phyloP scores from a whole-genome alignment of 176 grass and related monocot species.

The Pharus latifolius region DNA sequence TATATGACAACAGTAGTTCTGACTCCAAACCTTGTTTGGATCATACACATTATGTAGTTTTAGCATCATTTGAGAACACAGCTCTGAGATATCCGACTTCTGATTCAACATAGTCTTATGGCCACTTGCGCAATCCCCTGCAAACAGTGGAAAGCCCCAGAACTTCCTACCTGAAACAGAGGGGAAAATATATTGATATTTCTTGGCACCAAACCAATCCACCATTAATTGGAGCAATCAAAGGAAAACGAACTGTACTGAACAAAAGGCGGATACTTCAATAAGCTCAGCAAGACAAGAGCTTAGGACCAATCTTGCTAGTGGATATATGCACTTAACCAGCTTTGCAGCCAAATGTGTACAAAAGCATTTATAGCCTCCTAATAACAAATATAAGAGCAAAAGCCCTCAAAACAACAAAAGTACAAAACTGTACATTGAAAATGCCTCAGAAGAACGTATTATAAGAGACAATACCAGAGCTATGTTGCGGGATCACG shows the following conservation, averaged over 20 bases:
- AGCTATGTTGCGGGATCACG: conserved; percentile 65
- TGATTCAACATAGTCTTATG: conserved; percentile 76
- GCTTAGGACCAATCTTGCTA: conserved; percentile 3
- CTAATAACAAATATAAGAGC: neutral
- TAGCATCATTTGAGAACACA: conserved; percentile 71
- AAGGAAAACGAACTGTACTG: neutral
- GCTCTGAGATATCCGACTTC: conserved; percentile 75
- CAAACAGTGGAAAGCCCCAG: conserved; percentile 89
- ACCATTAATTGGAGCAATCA: neutral
- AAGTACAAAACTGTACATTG: neutral
- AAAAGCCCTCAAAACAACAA: neutral
- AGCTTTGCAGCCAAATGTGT: neutral
- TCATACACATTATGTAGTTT: conserved; percentile 63
- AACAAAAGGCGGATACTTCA: conserved; percentile 7
- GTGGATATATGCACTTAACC: conserved; percentile 1
- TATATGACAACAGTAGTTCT: neutral
- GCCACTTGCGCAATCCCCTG: conserved; percentile 90
- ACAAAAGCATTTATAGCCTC: neutral
- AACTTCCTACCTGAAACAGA: conserved; percentile 66
- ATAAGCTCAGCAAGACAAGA: conserved; percentile 1
- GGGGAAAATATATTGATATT: conserved; percentile 1
- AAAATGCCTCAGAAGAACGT: neutral
- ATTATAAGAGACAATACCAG: conserved; percentile 49
- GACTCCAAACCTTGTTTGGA: conserved; percentile 59
- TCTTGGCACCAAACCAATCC: conserved; percentile 3